Conservation (phyloP, 2,329 filamentous ascomycete genomes). For the Penicillium sp. region DNA sequence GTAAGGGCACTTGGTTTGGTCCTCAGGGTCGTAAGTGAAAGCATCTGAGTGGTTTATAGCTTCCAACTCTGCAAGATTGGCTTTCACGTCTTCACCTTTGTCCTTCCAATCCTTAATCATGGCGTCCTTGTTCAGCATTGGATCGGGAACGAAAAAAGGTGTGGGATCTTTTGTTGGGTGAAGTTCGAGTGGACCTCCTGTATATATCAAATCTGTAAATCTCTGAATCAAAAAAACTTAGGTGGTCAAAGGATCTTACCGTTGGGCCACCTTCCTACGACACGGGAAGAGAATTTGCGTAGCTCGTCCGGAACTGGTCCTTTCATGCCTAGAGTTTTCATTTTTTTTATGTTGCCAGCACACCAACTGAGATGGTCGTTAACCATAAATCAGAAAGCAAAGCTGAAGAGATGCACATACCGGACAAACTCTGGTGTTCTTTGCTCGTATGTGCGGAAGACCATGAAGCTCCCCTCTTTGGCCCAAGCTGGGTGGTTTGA, state of each 20-base stretch:
- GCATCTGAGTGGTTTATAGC: background rate
- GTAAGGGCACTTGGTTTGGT: conserved; percentile 1
- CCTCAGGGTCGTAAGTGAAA: background rate
- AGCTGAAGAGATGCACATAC: background rate
- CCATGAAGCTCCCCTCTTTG: conserved; percentile 4
- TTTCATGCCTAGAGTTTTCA: background rate
- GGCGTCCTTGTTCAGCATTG: background rate
- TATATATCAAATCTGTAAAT: background rate
- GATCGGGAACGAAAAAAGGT: background rate
- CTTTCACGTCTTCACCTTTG: background rate
- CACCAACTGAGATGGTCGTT: background rate
- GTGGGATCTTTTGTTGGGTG: background rate
- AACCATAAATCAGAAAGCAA: background rate
- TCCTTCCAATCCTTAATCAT: background rate
- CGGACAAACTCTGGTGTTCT: background rate
- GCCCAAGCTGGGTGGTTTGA: background rate
- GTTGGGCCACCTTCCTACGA: background rate
- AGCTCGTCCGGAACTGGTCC: background rate
- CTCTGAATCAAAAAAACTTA: too few relatives aligned
- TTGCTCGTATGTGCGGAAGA: conserved; percentile 1
- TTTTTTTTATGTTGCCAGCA: background rate
- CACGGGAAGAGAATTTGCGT: background rate
- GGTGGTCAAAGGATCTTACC: background rate
- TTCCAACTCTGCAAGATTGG: background rate
- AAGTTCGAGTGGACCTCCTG: background rate